Conservation (phyloP, 2,329 filamentous ascomycete species). For the Pyricularia sp. region DNA sequence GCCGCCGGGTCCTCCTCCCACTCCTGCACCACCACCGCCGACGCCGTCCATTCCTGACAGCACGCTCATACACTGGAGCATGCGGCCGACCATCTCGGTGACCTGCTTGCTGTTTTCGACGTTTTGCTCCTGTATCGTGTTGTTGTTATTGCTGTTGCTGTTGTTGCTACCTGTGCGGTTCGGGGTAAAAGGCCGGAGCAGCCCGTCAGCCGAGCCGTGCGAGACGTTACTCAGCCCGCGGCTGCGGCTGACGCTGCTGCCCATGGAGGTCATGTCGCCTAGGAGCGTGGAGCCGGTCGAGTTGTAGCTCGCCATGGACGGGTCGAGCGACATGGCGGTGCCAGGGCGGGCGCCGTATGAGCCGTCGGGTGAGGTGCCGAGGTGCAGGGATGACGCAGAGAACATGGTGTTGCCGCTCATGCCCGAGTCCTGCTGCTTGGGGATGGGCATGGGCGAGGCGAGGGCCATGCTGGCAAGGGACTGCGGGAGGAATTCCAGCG, state of each 20-base stretch:
- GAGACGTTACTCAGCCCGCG: conserved; percentile 83
- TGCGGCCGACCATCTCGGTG: conserved; percentile 87
- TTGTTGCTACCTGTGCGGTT: conserved; percentile 16
- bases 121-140: conserved; percentile 45
- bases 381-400: conserved; percentile 17
- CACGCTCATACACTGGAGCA: conserved; percentile 94
- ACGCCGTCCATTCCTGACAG: conserved; percentile 54
- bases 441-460: conserved; percentile 41
- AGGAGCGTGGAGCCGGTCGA: conserved; percentile 72
- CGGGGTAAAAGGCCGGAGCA: conserved; percentile 40
- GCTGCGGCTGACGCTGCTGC: conserved; percentile 51
- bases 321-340: conserved; percentile 69
- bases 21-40: conserved; percentile 22
- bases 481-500: conserved; percentile 64
- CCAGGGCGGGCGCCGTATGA: conserved; percentile 40
- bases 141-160: conserved; percentile 10
- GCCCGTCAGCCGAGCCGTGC: conserved; percentile 35
- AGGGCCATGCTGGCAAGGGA: conserved; percentile 41
- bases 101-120: conserved; percentile 66
- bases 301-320: conserved; percentile 67
- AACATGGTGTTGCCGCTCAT: conserved; percentile 5
- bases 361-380: conserved; percentile 24
- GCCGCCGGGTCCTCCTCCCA: conserved; percentile 17
- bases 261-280: conserved; percentile 50
- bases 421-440: conserved; percentile 17